Percentiles rank a stretch among this genome's conserved stretches.
Conservation (phyloP, 768 basidiomycete genomes). For the Lactarius tabidus region DNA sequence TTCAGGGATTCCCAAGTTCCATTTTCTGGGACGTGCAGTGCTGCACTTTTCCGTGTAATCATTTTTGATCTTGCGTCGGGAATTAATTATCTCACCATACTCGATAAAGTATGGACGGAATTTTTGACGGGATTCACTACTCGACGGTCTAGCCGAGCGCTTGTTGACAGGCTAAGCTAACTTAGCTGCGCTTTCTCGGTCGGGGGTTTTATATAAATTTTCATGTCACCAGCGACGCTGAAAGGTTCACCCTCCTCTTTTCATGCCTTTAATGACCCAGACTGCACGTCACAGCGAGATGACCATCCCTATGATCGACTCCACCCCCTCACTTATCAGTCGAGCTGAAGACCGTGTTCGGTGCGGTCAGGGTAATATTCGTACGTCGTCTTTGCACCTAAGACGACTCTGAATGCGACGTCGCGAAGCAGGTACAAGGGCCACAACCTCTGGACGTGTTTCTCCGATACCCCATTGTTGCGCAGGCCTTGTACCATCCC, state of each 20-base stretch:
- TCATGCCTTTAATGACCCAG: slow-evolving; percentile 12
- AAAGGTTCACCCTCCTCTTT: neutral
- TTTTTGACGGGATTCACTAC: neutral
- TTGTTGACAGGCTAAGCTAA: neutral
- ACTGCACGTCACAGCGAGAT: slow-evolving; percentile 7
- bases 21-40: neutral
- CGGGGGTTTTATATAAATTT: neutral
- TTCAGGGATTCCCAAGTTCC: neutral
- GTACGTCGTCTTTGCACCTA: neutral
- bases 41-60: neutral
- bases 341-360: neutral
- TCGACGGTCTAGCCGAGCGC: neutral
- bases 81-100: neutral
- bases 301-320: slow-evolving; percentile 3
- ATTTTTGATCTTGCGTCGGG: neutral
- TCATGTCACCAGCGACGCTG: neutral
- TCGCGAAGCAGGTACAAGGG: neutral
- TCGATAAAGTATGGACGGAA: neutral
- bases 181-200: neutral
- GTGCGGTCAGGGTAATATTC: neutral
- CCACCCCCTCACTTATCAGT: neutral
- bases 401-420: neutral
- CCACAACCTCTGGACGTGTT: neutral
- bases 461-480: neutral
- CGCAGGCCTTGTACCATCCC: neutral